Evolutionary conservation across 208 protist species (phyloP).

Genomic region (Trypanosoma boissoni): DNA sequence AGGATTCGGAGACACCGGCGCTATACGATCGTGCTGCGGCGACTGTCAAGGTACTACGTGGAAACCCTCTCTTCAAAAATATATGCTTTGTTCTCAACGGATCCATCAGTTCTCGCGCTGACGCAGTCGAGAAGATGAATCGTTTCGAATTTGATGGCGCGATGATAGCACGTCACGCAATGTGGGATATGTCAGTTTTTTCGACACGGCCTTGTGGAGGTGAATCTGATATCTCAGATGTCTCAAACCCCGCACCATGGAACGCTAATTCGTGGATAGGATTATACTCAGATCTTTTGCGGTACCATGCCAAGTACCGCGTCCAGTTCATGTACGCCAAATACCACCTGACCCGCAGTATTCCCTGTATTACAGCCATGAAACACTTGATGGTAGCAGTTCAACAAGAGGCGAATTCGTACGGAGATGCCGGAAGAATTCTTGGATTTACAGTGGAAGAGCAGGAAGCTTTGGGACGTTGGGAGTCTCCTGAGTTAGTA

Average conservation of each 20-base stretch:
- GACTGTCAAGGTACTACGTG: conserved; percentile 39
- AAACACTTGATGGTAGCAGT: conserved; percentile 58
- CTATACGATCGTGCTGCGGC: conserved; percentile 56
- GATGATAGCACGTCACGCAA: conserved; percentile 96
- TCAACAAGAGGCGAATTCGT: conserved; percentile 49
- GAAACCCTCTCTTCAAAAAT: conserved; percentile 23
- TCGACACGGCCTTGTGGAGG: neutral
- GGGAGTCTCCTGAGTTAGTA: conserved; percentile 34
- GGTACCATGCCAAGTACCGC: conserved; percentile 58
- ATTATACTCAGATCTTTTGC: conserved; percentile 38
- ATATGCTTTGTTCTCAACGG: conserved; percentile 79
- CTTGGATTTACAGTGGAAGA: conserved; percentile 39
- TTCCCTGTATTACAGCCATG: conserved; percentile 60
- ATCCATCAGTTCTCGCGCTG: conserved; percentile 39
- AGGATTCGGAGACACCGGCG: conserved; percentile 52
- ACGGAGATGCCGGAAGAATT: conserved; percentile 60
- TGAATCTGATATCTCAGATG: neutral
- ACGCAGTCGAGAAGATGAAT: conserved; percentile 39
- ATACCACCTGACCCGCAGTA: conserved; percentile 84
- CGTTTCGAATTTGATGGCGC: conserved; percentile 73
- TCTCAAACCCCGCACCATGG: neutral
- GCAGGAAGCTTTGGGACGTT: conserved; percentile 25
- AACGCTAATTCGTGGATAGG: conserved; percentile 21
- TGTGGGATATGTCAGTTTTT: conserved; percentile 93
- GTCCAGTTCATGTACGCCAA: conserved; percentile 79